Conservation (phyloP, 169 alveolate species). For the Toxoplasma gondii region DNA sequence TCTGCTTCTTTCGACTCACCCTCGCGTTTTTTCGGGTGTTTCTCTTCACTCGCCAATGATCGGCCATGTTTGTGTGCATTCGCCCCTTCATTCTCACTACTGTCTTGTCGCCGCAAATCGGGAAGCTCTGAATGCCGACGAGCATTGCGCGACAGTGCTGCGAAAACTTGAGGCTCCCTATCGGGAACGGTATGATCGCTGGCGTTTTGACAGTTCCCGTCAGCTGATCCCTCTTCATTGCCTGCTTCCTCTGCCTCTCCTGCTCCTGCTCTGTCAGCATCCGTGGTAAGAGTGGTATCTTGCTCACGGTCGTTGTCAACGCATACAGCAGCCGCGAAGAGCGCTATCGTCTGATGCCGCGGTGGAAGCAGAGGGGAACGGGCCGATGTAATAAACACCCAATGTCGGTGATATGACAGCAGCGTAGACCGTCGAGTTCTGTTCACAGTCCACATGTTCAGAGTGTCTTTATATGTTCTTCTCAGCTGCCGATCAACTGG, state of each 20-base stretch:
- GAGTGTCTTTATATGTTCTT: background rate
- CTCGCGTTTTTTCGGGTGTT: background rate
- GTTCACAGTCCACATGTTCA: background rate
- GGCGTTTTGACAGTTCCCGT: background rate
- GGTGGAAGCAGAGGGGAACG: background rate
- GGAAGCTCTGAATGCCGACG: background rate
- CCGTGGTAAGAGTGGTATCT: background rate
- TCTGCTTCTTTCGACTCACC: background rate
- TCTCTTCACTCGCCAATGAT: background rate
- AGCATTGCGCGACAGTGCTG: background rate
- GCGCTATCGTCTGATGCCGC: background rate
- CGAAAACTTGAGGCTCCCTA: background rate
- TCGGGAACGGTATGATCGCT: background rate
- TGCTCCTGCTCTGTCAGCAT: background rate
- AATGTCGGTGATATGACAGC: background rate
- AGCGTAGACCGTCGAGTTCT: background rate
- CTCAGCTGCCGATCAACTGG: background rate
- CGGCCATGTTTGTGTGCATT: background rate
- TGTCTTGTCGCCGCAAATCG: no score
- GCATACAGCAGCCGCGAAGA: background rate
- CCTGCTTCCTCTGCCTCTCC: background rate
- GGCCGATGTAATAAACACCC: background rate
- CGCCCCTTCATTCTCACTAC: background rate
- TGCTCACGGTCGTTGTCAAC: background rate
- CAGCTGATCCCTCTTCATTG: background rate